phyloP scores from a whole-genome alignment of 2,329 filamentous ascomycete genomes.

The Beauveria australis region DNA sequence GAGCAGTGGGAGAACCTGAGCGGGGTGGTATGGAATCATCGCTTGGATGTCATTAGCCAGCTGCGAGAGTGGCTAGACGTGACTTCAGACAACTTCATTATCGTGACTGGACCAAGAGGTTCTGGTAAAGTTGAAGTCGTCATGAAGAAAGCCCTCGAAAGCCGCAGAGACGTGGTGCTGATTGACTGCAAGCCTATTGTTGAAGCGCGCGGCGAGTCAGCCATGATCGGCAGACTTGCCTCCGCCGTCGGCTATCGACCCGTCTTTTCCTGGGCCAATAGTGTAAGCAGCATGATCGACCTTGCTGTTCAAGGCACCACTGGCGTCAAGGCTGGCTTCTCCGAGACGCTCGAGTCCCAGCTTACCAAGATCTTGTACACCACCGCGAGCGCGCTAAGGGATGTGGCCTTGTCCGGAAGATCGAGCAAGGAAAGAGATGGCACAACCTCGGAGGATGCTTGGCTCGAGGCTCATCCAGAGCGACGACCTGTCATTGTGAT shows the following conservation, averaged over 20 bases:
- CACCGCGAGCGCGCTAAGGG: constrained; percentile 68
- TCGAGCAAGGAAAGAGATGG: constrained; percentile 67
- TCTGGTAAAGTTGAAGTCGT: constrained; percentile 87
- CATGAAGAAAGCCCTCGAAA: constrained; percentile 71
- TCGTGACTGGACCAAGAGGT: constrained; percentile 84
- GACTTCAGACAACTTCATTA: constrained; percentile 83
- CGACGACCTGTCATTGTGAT: constrained; percentile 75
- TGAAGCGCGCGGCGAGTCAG: constrained; percentile 79
- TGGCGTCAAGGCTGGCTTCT: constrained; percentile 89
- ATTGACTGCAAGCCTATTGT: constrained; percentile 92
- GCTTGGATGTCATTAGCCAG: constrained; percentile 72
- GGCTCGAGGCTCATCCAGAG: constrained; percentile 83
- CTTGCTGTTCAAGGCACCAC: constrained; percentile 90
- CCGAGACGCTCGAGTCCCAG: constrained; percentile 83
- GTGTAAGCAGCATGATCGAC: constrained; percentile 83
- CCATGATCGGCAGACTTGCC: constrained; percentile 76
- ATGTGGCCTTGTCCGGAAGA: constrained; percentile 62
- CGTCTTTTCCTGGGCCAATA: constrained; percentile 95
- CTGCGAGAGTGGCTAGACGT: constrained; percentile 82
- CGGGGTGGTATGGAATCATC: constrained; percentile 74
- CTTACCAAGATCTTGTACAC: constrained; percentile 84
- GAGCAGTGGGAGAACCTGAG: constrained; percentile 62
- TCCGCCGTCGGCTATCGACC: constrained; percentile 81
- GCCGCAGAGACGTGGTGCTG: constrained; percentile 67
- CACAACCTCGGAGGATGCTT: constrained; percentile 71